Conservation (phyloP, 192 early-diverging fungal species). For the Coemansia interrupta region DNA sequence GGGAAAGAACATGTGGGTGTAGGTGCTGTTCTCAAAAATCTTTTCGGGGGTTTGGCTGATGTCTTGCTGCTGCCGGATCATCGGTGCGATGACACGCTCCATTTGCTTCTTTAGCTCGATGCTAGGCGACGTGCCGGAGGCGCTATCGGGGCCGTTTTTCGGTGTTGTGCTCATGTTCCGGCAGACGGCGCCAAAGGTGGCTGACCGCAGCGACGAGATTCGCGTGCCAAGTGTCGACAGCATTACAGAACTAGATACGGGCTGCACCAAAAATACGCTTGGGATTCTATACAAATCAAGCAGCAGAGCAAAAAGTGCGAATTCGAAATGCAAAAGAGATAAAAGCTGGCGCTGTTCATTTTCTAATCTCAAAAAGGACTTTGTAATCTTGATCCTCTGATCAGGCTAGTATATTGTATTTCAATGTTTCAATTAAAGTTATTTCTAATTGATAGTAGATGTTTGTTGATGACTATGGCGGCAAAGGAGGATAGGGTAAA, state of each 20-base stretch:
- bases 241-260: background rate
- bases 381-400: background rate
- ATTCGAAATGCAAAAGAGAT: background rate
- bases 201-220: conserved; percentile 1
- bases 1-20: conserved; percentile 10
- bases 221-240: conserved; percentile 6
- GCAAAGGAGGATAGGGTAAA: background rate
- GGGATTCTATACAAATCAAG: background rate
- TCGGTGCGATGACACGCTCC: background rate
- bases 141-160: background rate
- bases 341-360: background rate
- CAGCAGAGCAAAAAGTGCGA: background rate
- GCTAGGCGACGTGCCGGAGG: too few relatives aligned
- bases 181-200: background rate
- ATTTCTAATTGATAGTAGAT: too few relatives aligned
- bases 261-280: background rate
- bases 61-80: conserved; percentile 8
- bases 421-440: too few relatives aligned
- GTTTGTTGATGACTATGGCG: too few relatives aligned
- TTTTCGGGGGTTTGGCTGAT: conserved; percentile 8
- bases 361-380: background rate
- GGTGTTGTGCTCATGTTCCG: conserved; percentile 7
- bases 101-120: too few relatives aligned
- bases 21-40: conserved; percentile 19
- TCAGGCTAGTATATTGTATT: too few relatives aligned